Evolutionary conservation across 192 early-diverging fungal species (phyloP).

Genomic region (Linnemannia schmuckeri): DNA sequence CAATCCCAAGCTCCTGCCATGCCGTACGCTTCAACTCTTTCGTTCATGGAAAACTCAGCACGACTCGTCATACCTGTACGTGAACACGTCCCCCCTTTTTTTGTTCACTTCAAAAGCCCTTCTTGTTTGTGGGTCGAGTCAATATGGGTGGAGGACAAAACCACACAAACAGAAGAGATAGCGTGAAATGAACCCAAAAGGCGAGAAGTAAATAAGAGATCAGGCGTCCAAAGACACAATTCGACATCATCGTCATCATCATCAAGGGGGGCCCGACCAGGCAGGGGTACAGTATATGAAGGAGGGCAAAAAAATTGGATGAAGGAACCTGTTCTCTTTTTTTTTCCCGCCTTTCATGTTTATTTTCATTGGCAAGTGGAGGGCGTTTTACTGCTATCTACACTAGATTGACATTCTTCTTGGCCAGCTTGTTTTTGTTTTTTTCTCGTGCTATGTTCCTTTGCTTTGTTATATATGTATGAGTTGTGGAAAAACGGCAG

Average conservation of each 20-base stretch:
- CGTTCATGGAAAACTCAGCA: no score
- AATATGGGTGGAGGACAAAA: background rate
- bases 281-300: background rate
- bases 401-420: constrained; percentile 1
- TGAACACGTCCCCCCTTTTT: no score
- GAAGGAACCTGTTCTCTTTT: background rate
- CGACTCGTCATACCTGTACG: no score
- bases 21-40: no score
- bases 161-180: background rate
- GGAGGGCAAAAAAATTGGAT: background rate
- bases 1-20: no score
- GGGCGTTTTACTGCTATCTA: background rate
- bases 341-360: background rate
- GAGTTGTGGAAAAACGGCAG: background rate
- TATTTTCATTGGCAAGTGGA: background rate
- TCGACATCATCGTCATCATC: constrained; percentile 3
- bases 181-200: background rate
- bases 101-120: no score
- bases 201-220: background rate
- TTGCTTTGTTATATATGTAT: background rate
- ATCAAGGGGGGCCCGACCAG: background rate
- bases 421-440: background rate
- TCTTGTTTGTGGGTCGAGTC: background rate
- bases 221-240: background rate
- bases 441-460: background rate